Evolutionary conservation across 2,329 filamentous ascomycete species (phyloP).

Genomic region (Ciborinia camelliae): DNA sequence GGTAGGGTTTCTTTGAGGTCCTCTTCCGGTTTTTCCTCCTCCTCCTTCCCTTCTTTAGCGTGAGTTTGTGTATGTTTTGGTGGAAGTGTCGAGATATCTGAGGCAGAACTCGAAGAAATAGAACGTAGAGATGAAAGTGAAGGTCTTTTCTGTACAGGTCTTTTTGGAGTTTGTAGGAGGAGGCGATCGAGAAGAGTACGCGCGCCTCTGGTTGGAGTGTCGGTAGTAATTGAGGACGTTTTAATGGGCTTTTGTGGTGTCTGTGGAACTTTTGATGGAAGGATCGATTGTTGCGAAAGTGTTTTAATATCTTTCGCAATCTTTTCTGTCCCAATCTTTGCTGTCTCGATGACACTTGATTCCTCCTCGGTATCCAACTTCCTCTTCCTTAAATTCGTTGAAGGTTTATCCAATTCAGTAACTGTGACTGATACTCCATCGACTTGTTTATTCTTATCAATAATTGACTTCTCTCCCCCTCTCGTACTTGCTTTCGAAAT

Average conservation of each 20-base stretch:
- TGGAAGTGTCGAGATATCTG: constrained; percentile 17
- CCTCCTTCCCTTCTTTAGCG: constrained; percentile 1
- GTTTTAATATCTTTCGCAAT: constrained; percentile 23
- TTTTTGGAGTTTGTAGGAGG: constrained; percentile 25
- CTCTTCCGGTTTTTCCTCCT: constrained; percentile 9
- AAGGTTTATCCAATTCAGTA: constrained; percentile 32
- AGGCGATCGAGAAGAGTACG: constrained; percentile 34
- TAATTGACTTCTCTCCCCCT: constrained; percentile 33
- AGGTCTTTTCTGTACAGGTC: constrained; percentile 26
- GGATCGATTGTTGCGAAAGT: constrained; percentile 18
- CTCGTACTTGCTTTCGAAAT: constrained; percentile 43
- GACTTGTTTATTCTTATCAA: constrained; percentile 36
- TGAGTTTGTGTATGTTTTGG: constrained; percentile 14
- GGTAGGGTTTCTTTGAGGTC: constrained; percentile 40
- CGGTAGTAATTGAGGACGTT: constrained; percentile 22
- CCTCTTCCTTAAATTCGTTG: constrained; percentile 38
- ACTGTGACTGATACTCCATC: constrained; percentile 39
- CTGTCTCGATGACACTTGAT: constrained; percentile 18
- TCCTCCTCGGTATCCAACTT: constrained; percentile 29
- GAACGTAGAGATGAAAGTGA: constrained; percentile 25
- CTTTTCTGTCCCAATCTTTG: constrained; percentile 16
- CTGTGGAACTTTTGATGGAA: constrained; percentile 24
- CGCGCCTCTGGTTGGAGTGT: constrained; percentile 37
- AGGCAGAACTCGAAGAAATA: constrained; percentile 23
- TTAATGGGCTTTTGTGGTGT: constrained; percentile 32